Conservation (phyloP, 805 yeast genomes). For the Lipomyces kockii region DNA sequence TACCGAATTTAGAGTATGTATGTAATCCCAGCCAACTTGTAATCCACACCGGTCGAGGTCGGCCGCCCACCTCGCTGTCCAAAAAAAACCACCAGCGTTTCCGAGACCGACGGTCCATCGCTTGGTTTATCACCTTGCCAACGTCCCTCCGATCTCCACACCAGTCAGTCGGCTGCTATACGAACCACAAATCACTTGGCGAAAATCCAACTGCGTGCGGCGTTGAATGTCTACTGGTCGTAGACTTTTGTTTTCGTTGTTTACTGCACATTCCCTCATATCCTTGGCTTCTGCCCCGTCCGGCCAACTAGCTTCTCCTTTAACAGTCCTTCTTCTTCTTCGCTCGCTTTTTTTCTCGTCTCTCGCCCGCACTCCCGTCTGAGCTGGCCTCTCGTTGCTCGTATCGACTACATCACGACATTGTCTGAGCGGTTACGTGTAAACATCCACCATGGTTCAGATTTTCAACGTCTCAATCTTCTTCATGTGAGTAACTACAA, state of each 20-base stretch:
- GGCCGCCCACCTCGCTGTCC: no score
- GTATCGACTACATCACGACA: background rate
- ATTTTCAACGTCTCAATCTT: conserved; percentile 56
- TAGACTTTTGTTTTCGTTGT: background rate
- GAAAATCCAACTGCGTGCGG: background rate
- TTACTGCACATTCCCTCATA: background rate
- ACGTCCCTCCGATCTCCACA: background rate
- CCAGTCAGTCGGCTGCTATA: background rate
- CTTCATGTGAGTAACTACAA: conserved; percentile 34
- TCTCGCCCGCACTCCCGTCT: background rate
- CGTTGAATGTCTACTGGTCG: background rate
- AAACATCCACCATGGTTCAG: conserved; percentile 49
- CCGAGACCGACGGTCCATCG: no score
- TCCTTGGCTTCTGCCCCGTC: background rate
- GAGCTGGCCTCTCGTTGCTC: background rate
- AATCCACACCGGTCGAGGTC: no score
- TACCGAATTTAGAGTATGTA: no score
- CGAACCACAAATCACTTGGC: background rate
- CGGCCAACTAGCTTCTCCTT: background rate
- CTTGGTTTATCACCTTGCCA: background rate
- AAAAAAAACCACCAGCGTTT: no score
- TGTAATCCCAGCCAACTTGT: no score
- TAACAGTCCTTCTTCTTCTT: background rate
- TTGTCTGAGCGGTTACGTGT: conserved; percentile 1
- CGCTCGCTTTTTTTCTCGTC: background rate